Conservation (phyloP, 2,329 filamentous ascomycete species). For the Talaromyces sp. region DNA sequence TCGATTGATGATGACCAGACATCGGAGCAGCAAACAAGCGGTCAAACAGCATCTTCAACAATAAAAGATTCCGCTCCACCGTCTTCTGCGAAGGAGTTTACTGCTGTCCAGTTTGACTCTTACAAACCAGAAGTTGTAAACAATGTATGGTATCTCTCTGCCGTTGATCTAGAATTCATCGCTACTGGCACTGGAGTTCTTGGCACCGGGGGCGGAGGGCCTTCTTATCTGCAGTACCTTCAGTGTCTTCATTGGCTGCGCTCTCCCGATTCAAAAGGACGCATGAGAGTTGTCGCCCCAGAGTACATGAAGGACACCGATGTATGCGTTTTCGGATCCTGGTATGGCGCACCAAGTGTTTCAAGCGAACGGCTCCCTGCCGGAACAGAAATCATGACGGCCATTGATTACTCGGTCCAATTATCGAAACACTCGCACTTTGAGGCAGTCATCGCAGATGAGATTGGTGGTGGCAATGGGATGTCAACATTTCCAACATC, state of each 20-base stretch:
- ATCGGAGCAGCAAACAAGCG: not conserved
- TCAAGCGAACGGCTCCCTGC: conserved; percentile 27
- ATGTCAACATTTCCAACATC: conserved; percentile 28
- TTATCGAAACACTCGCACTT: conserved; percentile 33
- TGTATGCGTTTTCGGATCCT: conserved; percentile 40
- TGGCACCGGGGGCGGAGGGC: conserved; percentile 41
- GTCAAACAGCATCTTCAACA: not conserved
- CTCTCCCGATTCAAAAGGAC: conserved; percentile 28
- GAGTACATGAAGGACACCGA: conserved; percentile 35
- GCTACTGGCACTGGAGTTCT: conserved; percentile 37
- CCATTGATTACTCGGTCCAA: conserved; percentile 33
- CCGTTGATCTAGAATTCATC: conserved; percentile 38
- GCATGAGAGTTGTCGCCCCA: conserved; percentile 13
- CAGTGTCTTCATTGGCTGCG: conserved; percentile 40
- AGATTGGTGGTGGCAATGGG: conserved; percentile 41
- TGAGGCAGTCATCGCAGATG: conserved; percentile 32
- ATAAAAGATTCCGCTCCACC: not conserved
- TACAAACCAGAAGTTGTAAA: conserved; percentile 33
- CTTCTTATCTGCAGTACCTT: conserved; percentile 46
- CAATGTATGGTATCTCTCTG: conserved; percentile 37
- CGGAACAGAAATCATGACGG: conserved; percentile 25
- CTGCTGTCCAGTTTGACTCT: conserved; percentile 26
- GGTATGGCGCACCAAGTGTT: conserved; percentile 40
- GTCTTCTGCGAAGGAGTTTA: conserved; percentile 23
- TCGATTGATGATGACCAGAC: not conserved